phyloP scores from a whole-genome alignment of 768 basidiomycete species.

The Crassisporium funariophilum region DNA sequence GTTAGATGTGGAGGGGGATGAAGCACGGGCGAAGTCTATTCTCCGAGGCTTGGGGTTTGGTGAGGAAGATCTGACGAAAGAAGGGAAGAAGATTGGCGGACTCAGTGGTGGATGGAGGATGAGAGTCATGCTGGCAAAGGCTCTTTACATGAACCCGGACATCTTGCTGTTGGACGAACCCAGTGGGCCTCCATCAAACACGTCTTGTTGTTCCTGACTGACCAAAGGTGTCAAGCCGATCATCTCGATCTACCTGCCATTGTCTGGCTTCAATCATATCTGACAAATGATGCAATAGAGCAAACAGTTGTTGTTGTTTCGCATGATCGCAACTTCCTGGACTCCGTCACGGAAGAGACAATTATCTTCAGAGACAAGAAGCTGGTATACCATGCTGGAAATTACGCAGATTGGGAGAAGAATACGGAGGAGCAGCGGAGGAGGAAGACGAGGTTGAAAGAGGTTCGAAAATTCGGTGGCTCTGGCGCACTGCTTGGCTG shows the following conservation, averaged over 20 bases:
- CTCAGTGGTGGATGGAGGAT: slow-evolving; percentile 71
- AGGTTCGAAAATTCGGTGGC: slow-evolving; percentile 19
- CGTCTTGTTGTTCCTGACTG: neutral
- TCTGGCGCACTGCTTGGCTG: neutral
- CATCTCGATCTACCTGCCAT: slow-evolving; percentile 56
- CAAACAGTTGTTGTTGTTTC: slow-evolving; percentile 64
- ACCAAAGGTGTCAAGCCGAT: slow-evolving; percentile 31
- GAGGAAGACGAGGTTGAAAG: slow-evolving; percentile 45
- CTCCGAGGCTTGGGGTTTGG: slow-evolving; percentile 63
- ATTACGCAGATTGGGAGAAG: slow-evolving; percentile 50
- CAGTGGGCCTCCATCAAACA: slow-evolving; percentile 27
- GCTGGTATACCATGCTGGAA: slow-evolving; percentile 59
- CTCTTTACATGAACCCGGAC: slow-evolving; percentile 57
- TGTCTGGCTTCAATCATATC: slow-evolving; percentile 55
- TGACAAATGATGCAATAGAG: slow-evolving; percentile 38
- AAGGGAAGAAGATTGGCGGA: slow-evolving; percentile 40
- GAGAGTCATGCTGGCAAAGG: slow-evolving; percentile 58
- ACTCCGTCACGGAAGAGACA: slow-evolving; percentile 60
- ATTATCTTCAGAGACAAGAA: slow-evolving; percentile 57
- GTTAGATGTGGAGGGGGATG: slow-evolving; percentile 42
- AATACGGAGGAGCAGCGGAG: slow-evolving; percentile 48
- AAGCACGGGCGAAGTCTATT: slow-evolving; percentile 51
- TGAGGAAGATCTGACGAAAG: slow-evolving; percentile 29
- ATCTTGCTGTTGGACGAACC: slow-evolving; percentile 63
- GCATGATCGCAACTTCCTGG: slow-evolving; percentile 66